Conservation (phyloP, 1,139 yeast species). For the Yamadazyma dushanensis region DNA sequence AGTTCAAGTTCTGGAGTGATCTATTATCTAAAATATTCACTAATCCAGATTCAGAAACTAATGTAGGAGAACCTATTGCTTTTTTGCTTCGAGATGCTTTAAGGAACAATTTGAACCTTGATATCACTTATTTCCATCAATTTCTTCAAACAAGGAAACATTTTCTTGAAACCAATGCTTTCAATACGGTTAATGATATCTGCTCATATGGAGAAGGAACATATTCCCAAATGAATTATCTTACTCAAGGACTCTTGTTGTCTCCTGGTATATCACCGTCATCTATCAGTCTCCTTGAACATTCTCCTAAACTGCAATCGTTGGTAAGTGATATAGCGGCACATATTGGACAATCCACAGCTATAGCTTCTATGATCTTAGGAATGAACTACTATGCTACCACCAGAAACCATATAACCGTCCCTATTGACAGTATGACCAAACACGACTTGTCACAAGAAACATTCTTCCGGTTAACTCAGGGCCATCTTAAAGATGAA, state of each 20-base stretch:
- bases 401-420: conserved; percentile 48
- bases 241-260: conserved; percentile 60
- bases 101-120: conserved; percentile 50
- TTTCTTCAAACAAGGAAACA: conserved; percentile 62
- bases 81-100: conserved; percentile 54
- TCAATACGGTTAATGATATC: conserved; percentile 55
- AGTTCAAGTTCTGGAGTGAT: conserved; percentile 66
- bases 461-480: conserved; percentile 49
- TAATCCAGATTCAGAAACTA: conserved; percentile 36
- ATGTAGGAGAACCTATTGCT: conserved; percentile 66
- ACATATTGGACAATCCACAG: conserved; percentile 81
- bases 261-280: conserved; percentile 63
- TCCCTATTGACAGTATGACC: conserved; percentile 67
- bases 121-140: conserved; percentile 56
- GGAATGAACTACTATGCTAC: conserved; percentile 62
- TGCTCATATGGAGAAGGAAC: conserved; percentile 84
- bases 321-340: conserved; percentile 65
- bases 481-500: conserved; percentile 40
- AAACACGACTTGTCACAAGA: conserved; percentile 64
- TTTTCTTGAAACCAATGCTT: conserved; percentile 46
- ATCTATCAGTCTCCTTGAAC: conserved; percentile 49
- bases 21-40: conserved; percentile 42
- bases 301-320: conserved; percentile 41
- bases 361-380: conserved; percentile 65
- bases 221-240: conserved; percentile 70